Evolutionary conservation across 2,329 filamentous ascomycete genomes (phyloP).

Genomic region (Calonectria pseudoreteaudii): DNA sequence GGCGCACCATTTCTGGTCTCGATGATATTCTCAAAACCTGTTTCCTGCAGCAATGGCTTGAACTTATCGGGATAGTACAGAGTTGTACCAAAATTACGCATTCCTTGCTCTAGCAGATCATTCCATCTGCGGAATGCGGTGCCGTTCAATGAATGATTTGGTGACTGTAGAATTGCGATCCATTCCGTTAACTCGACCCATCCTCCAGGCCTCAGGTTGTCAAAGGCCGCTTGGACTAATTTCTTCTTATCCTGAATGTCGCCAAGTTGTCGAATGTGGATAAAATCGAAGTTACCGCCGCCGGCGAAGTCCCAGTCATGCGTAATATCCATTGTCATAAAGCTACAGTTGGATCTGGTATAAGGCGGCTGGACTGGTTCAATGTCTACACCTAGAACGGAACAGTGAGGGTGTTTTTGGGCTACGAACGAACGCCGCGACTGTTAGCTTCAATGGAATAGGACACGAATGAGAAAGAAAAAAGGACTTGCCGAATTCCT

Average conservation of each 20-base stretch:
- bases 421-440: conserved; percentile 15
- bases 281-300: background rate
- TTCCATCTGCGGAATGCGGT: conserved; percentile 37
- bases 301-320: background rate
- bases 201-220: conserved; percentile 38
- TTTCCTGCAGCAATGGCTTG: conserved; percentile 20
- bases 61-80: conserved; percentile 27
- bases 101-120: conserved; percentile 35
- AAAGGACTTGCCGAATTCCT: background rate
- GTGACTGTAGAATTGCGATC: conserved; percentile 38
- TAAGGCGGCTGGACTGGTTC: conserved; percentile 31
- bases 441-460: background rate
- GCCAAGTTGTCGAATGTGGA: background rate
- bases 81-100: conserved; percentile 31
- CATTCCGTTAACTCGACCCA: conserved; percentile 42
- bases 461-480: background rate
- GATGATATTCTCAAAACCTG: conserved; percentile 34
- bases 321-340: conserved; percentile 3
- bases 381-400: conserved; percentile 37
- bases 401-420: conserved; percentile 34
- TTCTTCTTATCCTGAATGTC: conserved; percentile 1
- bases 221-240: conserved; percentile 29
- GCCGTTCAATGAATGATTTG: conserved; percentile 36
- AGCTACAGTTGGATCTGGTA: conserved; percentile 11
- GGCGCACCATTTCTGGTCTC: conserved; percentile 38